Conservation (phyloP, 2,329 filamentous ascomycete species). For the Paraphoma sp. region DNA sequence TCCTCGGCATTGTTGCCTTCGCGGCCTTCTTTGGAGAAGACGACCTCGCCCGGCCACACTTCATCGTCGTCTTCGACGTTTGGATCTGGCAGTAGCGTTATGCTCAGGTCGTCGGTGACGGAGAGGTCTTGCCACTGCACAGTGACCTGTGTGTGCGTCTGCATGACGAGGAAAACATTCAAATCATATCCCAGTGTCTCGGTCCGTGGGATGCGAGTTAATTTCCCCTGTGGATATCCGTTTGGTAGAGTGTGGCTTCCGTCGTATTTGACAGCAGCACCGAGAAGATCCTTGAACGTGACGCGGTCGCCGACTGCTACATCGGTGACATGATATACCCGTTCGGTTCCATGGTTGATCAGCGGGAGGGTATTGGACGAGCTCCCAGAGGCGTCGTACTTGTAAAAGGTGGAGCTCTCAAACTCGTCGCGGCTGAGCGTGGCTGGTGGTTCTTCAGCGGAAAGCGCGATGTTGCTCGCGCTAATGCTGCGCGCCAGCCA, state of each 20-base stretch:
- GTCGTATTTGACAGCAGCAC: conserved; percentile 61
- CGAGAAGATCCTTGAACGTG: conserved; percentile 60
- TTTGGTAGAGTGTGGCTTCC: conserved; percentile 34
- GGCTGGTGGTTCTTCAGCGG: conserved; percentile 40
- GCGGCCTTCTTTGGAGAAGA: conserved; percentile 54
- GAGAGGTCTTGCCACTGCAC: conserved; percentile 67
- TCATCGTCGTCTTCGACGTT: conserved; percentile 62
- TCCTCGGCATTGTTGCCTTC: conserved; percentile 15
- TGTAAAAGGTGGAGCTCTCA: conserved; percentile 49
- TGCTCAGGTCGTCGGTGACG: conserved; percentile 55
- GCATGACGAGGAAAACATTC: conserved; percentile 62
- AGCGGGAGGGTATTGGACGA: conserved; percentile 30
- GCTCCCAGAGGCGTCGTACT: conserved; percentile 51
- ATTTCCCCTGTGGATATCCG: conserved; percentile 47
- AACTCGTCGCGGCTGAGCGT: conserved; percentile 48
- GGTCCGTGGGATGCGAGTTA: conserved; percentile 54
- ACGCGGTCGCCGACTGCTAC: conserved; percentile 57
- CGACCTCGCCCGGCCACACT: conserved; percentile 64
- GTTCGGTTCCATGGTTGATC: conserved; percentile 29
- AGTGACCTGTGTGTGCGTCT: conserved; percentile 56
- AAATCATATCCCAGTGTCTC: conserved; percentile 63
- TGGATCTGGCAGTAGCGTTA: conserved; percentile 56
- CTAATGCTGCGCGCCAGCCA: conserved; percentile 60
- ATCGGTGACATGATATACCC: conserved; percentile 46
- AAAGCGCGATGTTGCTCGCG: conserved; percentile 19